A percentile compares a stretch with the other conserved stretches of the same genome.
Conservation (phyloP, 257 asterid genomes). For the Solanum chmielewskii region DNA sequence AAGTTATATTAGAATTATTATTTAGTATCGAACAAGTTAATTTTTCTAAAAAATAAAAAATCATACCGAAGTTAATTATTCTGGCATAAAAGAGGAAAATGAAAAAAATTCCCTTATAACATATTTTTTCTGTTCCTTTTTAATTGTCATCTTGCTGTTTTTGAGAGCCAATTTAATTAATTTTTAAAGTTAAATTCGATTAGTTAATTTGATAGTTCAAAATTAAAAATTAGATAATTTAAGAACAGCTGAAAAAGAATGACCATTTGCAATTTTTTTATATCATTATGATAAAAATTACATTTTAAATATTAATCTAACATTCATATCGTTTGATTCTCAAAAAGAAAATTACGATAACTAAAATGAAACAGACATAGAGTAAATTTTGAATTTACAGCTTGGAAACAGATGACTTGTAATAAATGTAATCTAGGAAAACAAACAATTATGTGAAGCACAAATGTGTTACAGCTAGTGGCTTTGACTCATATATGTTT, state of each 20-base stretch:
- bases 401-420: neutral
- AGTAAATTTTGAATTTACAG: neutral
- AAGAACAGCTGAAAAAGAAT: too few species aligned
- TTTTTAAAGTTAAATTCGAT: too few species aligned
- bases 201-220: neutral
- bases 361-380: too few species aligned
- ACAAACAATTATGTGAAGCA: neutral
- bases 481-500: neutral
- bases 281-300: too few species aligned
- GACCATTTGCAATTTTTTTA: too few species aligned
- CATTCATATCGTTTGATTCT: accelerated
- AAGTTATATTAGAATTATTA: neutral
- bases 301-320: too few species aligned
- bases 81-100: neutral
- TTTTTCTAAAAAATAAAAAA: too few species aligned
- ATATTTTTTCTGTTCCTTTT: too few species aligned
- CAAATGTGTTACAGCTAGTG: neutral
- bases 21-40: too few species aligned
- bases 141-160: neutral
- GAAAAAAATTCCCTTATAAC: neutral
- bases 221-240: too few species aligned
- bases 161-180: neutral
- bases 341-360: too few species aligned
- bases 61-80: neutral
- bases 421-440: neutral